Evolutionary conservation across 106 monocot species (phyloP), one percentile per base, ranked within the genome.

Genomic region (Alisma plantagoaquatica): DNA sequence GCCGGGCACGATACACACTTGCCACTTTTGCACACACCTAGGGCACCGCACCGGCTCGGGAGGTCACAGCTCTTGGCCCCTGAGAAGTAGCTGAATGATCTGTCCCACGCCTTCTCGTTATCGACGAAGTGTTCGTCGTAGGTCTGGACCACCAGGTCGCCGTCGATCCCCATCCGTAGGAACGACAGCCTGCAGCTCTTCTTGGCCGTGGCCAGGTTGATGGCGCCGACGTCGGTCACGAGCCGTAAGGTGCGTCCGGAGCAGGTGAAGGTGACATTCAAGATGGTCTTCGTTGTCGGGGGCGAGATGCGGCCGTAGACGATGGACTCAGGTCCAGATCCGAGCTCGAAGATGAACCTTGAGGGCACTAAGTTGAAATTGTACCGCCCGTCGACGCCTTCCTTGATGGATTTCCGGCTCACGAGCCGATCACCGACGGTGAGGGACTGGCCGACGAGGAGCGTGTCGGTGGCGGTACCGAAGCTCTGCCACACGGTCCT

Each of bases 1-100:
- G 68, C 57, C 3, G 74, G 74, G 44, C 74, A 74, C 1, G 61
- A 67, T 10, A 82, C 76, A 27, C 81, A 82, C 73, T 73, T 77
- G 29, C 71, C 73, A 17, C 57, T 49, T 44, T 69, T 30, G 49
- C 73, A 77, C 16, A 72, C 43, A 2, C 73, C 81, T 12, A 76
- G 48, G 1, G 2, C 23, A 0, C 76, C 72, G 31, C 81, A 81
- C 51, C 57, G 59, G n/a, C 24, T 44, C 38, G 76, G 76, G 54
- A 76, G 41, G 4, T 23, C 29, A 41, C 81, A 81, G 11, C 11
- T 46, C 12, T 49, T 25, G 5, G 10, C 10, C 9, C 26, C 23
- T 3, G 49, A 21, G 49, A 49, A 49, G 49, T 23, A 49, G 23
- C 9, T 15, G 15, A 23, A 49, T 21, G 49, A 24, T 25, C 15